Percentiles rank a stretch among this genome's conserved stretches.
Conservation (phyloP, 495 filamentous ascomycete species). For the Penicillium odoratum region DNA sequence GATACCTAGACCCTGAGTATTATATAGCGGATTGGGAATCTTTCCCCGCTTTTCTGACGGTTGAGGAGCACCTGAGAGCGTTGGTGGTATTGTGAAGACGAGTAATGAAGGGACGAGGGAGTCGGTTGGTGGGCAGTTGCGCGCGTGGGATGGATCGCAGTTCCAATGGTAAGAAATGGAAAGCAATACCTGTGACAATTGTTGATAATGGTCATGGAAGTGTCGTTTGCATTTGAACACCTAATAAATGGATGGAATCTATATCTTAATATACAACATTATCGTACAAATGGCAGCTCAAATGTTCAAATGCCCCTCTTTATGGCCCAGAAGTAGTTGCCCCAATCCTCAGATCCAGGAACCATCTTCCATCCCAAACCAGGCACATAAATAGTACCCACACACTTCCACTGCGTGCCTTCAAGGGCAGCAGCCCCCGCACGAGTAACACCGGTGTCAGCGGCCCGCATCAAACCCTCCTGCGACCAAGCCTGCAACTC, state of each 20-base stretch:
- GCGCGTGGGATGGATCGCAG: too few relatives aligned
- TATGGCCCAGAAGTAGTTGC: slow-evolving; percentile 96
- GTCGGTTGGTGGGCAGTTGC: too few relatives aligned
- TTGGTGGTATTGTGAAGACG: too few relatives aligned
- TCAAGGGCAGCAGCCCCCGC: slow-evolving; percentile 54
- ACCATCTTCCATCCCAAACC: slow-evolving; percentile 91
- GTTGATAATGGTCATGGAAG: too few relatives aligned
- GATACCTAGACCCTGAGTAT: too few relatives aligned
- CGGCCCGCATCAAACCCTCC: slow-evolving; percentile 41
- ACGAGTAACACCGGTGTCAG: slow-evolving; percentile 40
- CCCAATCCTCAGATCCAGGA: slow-evolving; percentile 75
- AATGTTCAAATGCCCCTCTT: slow-evolving; percentile 54
- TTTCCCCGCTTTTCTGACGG: too few relatives aligned
- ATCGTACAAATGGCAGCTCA: slow-evolving; percentile 13
- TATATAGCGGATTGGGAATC: too few relatives aligned
- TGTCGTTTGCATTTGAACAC: neutral
- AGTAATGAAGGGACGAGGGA: too few relatives aligned
- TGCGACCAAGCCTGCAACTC: slow-evolving; percentile 68
- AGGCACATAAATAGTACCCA: slow-evolving; percentile 81
- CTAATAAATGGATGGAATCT: neutral
- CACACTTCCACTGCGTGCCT: slow-evolving; percentile 61
- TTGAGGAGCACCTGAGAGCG: too few relatives aligned
- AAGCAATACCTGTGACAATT: too few relatives aligned
- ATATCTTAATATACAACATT: slow-evolving; percentile 6
- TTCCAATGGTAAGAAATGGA: too few relatives aligned